These are phyloP conservation scores for Plasmodium relictum DNA, from an alignment of 169 alveolate genomes.

Conservation along the genomic window DNA sequence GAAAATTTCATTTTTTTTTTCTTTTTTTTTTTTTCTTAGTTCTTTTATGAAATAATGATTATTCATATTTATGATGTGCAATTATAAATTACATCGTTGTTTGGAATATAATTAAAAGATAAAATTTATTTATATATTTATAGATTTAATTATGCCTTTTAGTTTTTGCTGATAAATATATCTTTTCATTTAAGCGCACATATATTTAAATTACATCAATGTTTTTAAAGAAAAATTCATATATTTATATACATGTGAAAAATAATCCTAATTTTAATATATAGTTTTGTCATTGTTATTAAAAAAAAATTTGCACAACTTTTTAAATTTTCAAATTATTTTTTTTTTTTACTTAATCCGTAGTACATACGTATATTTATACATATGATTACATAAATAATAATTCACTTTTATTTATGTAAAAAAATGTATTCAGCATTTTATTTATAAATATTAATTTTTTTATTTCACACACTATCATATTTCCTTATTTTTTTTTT, in stretches of 20 bases:
- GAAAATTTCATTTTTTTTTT: slow-evolving; percentile 18
- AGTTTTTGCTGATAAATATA: slow-evolving; percentile 21
- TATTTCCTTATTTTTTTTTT: slow-evolving; percentile 1
- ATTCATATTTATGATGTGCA: slow-evolving; percentile 33
- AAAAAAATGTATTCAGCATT: slow-evolving; percentile 49
- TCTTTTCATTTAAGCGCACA: slow-evolving; percentile 13
- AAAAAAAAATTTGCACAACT: slow-evolving; percentile 38
- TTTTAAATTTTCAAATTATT: slow-evolving; percentile 43
- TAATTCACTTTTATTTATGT: slow-evolving; percentile 30
- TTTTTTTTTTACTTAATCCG: slow-evolving; percentile 30
- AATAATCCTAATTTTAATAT: slow-evolving; percentile 20
- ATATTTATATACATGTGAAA: slow-evolving; percentile 19
- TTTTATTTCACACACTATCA: slow-evolving; percentile 27
- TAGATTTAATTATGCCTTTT: slow-evolving; percentile 1
- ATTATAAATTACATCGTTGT: slow-evolving; percentile 47
- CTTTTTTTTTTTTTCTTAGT: not conserved
- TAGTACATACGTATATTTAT: slow-evolving; percentile 20
- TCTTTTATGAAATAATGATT: slow-evolving; percentile 7
- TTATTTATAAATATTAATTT: slow-evolving; percentile 45
- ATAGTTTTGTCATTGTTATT: slow-evolving; percentile 33
- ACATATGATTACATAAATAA: slow-evolving; percentile 11
- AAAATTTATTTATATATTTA: slow-evolving; percentile 1
- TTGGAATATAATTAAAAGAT: slow-evolving; percentile 46
- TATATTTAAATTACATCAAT: slow-evolving; percentile 20
- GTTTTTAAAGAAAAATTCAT: slow-evolving; percentile 8